Evolutionary conservation across 257 asterid species (phyloP).

Genomic region (Solanum lycopersicoides): DNA sequence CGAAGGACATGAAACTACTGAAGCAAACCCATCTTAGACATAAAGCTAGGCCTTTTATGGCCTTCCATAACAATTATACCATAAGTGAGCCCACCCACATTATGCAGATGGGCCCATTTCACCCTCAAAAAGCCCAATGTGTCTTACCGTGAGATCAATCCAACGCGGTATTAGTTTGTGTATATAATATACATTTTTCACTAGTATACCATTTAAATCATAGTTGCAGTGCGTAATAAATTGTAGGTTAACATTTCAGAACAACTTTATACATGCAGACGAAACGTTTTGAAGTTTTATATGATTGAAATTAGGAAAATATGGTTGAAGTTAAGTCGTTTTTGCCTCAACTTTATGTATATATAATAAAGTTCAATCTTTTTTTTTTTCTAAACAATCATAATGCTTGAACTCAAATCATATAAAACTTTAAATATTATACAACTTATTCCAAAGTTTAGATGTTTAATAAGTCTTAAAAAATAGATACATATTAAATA

Average conservation of each 20-base stretch:
- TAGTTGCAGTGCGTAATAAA: background rate
- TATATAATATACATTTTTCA: too few relatives aligned
- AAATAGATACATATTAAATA: background rate
- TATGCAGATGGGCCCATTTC: too few relatives aligned
- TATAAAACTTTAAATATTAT: too few relatives aligned
- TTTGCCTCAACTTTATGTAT: background rate
- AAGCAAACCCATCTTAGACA: background rate
- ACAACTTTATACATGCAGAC: background rate
- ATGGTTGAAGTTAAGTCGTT: too few relatives aligned
- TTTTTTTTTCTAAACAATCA: too few relatives aligned
- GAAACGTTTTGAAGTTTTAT: too few relatives aligned
- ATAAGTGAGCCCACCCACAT: background rate
- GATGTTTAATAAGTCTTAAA: background rate
- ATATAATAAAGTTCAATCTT: background rate
- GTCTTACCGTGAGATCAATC: too few relatives aligned
- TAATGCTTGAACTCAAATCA: too few relatives aligned
- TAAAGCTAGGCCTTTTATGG: background rate
- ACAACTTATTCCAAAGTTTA: background rate
- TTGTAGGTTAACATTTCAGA: too few relatives aligned
- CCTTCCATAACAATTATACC: background rate
- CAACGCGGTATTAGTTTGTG: too few relatives aligned
- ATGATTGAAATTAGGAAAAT: too few relatives aligned
- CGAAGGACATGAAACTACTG: background rate
- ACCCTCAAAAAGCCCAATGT: too few relatives aligned
- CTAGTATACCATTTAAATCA: background rate